Base-by-base conservation (phyloP, 2,329 filamentous ascomycete genomes). In the Tolypocladium ovalisporum region DNA sequence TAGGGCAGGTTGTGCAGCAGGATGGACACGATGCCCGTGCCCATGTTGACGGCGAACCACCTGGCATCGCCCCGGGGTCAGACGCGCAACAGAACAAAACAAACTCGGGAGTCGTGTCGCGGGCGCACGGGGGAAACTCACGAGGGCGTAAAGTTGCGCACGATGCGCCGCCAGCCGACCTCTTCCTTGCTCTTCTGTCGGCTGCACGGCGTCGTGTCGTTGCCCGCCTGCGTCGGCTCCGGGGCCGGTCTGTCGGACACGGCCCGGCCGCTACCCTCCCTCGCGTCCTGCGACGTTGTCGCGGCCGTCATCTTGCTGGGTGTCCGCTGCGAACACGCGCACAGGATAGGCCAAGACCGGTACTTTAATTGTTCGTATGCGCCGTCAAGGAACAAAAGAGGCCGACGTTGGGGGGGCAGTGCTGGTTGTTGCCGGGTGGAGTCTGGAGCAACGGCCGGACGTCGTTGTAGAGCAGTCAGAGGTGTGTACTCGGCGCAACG, bases 1-100 rank as follows among this genome's bases (percentile, higher is more conserved):
- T 83, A 88, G 0, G 85, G 85, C 13, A 88, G 75, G 22, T 79
- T 78, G 61, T 81, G 75, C 22, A 89, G 75, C 24, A 89, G 73
- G 42, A 87, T 78, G 1, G 82, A 81, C 10, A 86, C 81, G 42
- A 89, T 82, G 24, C 85, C 86, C 0, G 85, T 89, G 34, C 86
- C 86, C 85, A 89, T 84, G 49, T 76, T 83, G 36, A 79, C 76
- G 3, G 78, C 73, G 65, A 84, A 84, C 82, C 82, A 84, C 67
- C 79, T 75, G 47, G n/a, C 39, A 13, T 22, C 52, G n/a, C 8
- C n/a, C n/a, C n/a, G n/a, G 54, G 12, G 49, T 35, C 13, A 59
- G 55, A 29, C 24, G 17, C 10, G n/a, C n/a, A n/a, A n/a, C n/a
- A n/a, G n/a, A n/a, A n/a, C n/a, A n/a, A n/a, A n/a, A n/a, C n/a